Conservation (phyloP, 1,284 basidiomycete genomes). For the Caloboletus firmus region DNA sequence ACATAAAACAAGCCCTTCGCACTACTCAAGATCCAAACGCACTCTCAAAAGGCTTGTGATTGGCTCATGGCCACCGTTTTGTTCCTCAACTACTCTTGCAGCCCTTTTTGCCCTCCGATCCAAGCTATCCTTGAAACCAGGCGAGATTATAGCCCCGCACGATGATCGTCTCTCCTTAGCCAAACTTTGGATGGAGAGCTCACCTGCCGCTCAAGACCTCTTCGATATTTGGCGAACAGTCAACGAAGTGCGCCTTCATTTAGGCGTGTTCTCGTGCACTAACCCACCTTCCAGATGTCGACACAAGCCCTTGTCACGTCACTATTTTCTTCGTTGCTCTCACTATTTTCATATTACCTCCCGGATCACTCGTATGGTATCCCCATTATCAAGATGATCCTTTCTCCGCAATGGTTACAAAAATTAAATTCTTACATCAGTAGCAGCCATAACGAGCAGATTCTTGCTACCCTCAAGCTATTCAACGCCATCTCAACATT, state of each 20-base stretch:
- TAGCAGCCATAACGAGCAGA: slow-evolving; percentile 59
- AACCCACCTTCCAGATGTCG: slow-evolving; percentile 35
- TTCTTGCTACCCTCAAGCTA: slow-evolving; percentile 63
- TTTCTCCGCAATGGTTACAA: slow-evolving; percentile 53
- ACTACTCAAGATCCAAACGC: slow-evolving; percentile 17
- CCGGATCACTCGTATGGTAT: slow-evolving; percentile 59
- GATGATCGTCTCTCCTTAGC: slow-evolving; percentile 61
- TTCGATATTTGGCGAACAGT: slow-evolving; percentile 61
- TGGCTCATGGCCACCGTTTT: not conserved
- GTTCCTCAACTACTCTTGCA: slow-evolving; percentile 22
- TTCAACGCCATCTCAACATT: slow-evolving; percentile 60
- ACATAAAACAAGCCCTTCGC: slow-evolving; percentile 26
- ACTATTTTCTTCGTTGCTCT: slow-evolving; percentile 55
- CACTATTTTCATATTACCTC: slow-evolving; percentile 63
- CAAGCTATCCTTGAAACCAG: slow-evolving; percentile 25
- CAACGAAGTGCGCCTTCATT: slow-evolving; percentile 43
- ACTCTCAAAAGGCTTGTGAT: slow-evolving; percentile 29
- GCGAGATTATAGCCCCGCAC: slow-evolving; percentile 37
- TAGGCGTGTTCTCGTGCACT: slow-evolving; percentile 4
- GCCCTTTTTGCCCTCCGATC: slow-evolving; percentile 45
- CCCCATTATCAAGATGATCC: slow-evolving; percentile 57
- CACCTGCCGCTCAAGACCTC: slow-evolving; percentile 56
- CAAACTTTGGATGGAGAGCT: slow-evolving; percentile 58
- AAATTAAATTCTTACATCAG: slow-evolving; percentile 60
- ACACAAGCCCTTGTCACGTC: slow-evolving; percentile 49